Evolutionary conservation across 2,329 filamentous ascomycete genomes (phyloP).

Genomic region (Cordyceps tenuipes): DNA sequence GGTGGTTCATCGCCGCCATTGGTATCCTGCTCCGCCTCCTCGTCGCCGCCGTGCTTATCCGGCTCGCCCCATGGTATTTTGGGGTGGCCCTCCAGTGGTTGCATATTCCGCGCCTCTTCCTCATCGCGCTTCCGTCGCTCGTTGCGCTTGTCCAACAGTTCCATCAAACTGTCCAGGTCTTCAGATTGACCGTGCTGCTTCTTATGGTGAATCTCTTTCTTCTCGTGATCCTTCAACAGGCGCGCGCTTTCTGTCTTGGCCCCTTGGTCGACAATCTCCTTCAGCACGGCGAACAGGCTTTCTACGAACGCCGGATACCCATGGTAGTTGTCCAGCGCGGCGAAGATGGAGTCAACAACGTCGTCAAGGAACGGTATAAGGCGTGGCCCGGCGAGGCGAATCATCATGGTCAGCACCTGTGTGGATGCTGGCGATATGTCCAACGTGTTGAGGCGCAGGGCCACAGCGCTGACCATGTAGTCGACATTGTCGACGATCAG

Average conservation of each 20-base stretch:
- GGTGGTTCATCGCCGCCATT: slow-evolving; percentile 22
- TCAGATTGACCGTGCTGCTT: slow-evolving; percentile 26
- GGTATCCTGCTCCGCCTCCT: slow-evolving; percentile 19
- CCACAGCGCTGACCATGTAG: slow-evolving; percentile 91
- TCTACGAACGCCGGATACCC: slow-evolving; percentile 85
- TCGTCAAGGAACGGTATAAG: slow-evolving; percentile 88
- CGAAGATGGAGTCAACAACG: slow-evolving; percentile 82
- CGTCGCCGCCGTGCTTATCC: slow-evolving; percentile 21
- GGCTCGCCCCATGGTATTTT: slow-evolving; percentile 30
- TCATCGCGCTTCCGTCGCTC: slow-evolving; percentile 26
- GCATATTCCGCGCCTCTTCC: slow-evolving; percentile 27
- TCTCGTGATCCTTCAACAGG: slow-evolving; percentile 34
- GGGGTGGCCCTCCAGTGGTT: slow-evolving; percentile 24
- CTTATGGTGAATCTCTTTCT: slow-evolving; percentile 31
- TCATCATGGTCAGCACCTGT: slow-evolving; percentile 90
- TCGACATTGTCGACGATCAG: slow-evolving; percentile 88
- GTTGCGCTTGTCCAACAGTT: slow-evolving; percentile 54
- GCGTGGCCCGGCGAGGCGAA: slow-evolving; percentile 71
- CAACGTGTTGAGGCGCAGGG: slow-evolving; percentile 80
- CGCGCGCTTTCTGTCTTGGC: slow-evolving; percentile 46
- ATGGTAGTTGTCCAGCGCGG: slow-evolving; percentile 88
- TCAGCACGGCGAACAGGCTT: slow-evolving; percentile 72
- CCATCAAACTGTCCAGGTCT: slow-evolving; percentile 38
- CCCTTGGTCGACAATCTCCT: slow-evolving; percentile 76
- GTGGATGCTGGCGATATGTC: slow-evolving; percentile 88